Base-by-base conservation (phyloP, 768 basidiomycete species). In the Tubosaeta brunneosetosa region DNA sequence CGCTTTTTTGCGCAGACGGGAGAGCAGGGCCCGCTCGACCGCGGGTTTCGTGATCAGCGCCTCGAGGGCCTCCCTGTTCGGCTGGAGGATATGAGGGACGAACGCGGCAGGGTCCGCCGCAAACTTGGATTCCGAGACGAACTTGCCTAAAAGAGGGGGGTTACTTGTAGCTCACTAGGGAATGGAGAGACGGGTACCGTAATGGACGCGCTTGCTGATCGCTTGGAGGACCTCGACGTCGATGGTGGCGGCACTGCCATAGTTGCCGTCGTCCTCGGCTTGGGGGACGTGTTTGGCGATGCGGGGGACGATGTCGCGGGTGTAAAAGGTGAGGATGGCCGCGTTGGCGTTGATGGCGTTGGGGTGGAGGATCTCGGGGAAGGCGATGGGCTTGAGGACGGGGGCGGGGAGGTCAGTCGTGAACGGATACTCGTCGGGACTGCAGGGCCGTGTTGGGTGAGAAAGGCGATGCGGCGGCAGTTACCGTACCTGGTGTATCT, bases 351-450 rank as follows among this genome's bases (percentile, higher is more conserved):
- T 97, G 69, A 95, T 73, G 36, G 75, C 76, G 72, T 91, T 89
- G 1, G 85, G 84, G 67, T 85, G 75, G 25, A 98, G 79, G 55
- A 95, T 85, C 5, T 78, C 69, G 2, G 94, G 93, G 73, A 88
- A 88, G 44, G 71, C 64, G 52, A 89, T 73, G 2, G 86, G 78
- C 6, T 81, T 81, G 13, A 99, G 78, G 47, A 99, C 80, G 22
- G 95, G 92, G 0, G 76, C 66, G 0, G 97, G 94, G 33, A 99
- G 87, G 53, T 82, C 75, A 13, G 72, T 65, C 25, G 91, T 89
- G 76, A 99, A 99, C 0, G 97, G 94, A 64, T 95, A 93, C 76
- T 99, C 97, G 66, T 99, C 97, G 40, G 97, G 97, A 66, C 95
- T 97, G 66, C 22, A 22, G 22, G 17, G 46, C n/a, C 29, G 17